These are phyloP conservation scores for Opeltia flavorubescens DNA, from an alignment of 495 filamentous ascomycete genomes.

Conservation along the genomic window DNA sequence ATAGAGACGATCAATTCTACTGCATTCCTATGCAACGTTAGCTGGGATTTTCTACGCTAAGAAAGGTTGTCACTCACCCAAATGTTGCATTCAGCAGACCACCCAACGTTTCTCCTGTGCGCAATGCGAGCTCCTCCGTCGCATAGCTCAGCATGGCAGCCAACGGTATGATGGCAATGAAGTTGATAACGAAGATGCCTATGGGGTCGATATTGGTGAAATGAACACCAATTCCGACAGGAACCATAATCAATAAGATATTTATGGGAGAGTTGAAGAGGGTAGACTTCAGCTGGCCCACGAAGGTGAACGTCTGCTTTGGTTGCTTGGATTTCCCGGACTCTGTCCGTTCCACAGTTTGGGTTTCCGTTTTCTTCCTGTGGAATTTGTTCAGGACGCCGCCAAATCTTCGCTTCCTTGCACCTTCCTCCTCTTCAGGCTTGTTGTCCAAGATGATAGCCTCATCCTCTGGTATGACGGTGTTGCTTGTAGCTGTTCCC, in stretches of 20 bases:
- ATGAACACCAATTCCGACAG: constrained; percentile 40
- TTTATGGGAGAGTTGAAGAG: constrained; percentile 77
- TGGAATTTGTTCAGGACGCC: neutral
- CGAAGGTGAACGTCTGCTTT: constrained; percentile 45
- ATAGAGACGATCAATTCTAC: constrained; percentile 87
- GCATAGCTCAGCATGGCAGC: constrained; percentile 42
- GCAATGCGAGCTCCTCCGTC: constrained; percentile 40
- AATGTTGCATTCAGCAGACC: constrained; percentile 81
- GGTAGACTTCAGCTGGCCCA: constrained; percentile 54
- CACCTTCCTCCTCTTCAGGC: neutral
- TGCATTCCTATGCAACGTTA: constrained; percentile 47
- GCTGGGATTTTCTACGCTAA: constrained; percentile 8
- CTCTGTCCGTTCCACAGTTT: neutral
- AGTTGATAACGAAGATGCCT: constrained; percentile 16
- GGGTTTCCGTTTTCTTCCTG: neutral
- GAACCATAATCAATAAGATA: constrained; percentile 62
- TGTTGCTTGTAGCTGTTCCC: constrained; percentile 2
- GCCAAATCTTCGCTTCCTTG: neutral
- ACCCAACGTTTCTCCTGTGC: constrained; percentile 66
- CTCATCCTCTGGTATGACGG: neutral
- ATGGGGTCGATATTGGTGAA: constrained; percentile 12
- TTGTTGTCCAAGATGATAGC: neutral
- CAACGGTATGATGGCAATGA: constrained; percentile 29
- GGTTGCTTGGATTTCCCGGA: constrained; percentile 11
- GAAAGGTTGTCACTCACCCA: constrained; percentile 39